Percentiles rank a stretch among this genome's conserved stretches.
Evolutionary conservation across 2,329 filamentous ascomycete species (phyloP).

Genomic region (Colletotrichum salicis): DNA sequence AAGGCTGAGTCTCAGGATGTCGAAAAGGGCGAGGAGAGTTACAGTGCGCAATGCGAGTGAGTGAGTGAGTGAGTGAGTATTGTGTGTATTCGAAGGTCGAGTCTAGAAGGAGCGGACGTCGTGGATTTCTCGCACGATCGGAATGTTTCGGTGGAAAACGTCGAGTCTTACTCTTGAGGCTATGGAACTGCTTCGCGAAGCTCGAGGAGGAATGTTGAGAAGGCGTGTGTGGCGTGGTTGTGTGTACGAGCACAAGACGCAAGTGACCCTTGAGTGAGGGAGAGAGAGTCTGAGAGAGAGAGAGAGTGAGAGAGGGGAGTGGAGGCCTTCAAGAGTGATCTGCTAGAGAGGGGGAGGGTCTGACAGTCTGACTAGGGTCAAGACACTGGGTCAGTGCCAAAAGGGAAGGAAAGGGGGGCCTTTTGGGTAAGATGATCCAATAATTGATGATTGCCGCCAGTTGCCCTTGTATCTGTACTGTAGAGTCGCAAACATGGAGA

Average conservation of each 20-base stretch:
- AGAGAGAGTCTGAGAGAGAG: not conserved
- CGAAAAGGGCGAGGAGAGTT: constrained; percentile 22
- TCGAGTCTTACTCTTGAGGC: constrained; percentile 17
- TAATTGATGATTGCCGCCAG: constrained; percentile 9
- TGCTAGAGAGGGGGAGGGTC: not conserved
- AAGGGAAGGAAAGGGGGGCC: constrained; percentile 7
- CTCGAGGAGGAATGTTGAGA: constrained; percentile 16
- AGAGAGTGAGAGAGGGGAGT: constrained; percentile 12
- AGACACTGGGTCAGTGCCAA: constrained; percentile 4
- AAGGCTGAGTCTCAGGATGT: constrained; percentile 34
- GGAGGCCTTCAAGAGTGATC: constrained; percentile 35
- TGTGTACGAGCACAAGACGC: not conserved
- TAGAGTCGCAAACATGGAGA: constrained; percentile 1
- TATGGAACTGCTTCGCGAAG: constrained; percentile 27
- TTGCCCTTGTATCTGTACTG: not conserved
- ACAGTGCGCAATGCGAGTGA: not conserved
- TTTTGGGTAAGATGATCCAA: constrained; percentile 12
- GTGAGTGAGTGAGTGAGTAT: constrained; percentile 1
- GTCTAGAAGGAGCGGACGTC: constrained; percentile 17
- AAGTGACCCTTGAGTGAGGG: constrained; percentile 3
- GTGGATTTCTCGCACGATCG: constrained; percentile 13
- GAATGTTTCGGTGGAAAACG: not conserved
- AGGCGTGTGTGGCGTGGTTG: constrained; percentile 3
- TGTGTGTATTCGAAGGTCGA: constrained; percentile 9
- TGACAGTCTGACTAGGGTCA: not conserved